Evolutionary conservation across 2,329 filamentous ascomycete species (phyloP).

Genomic region (Ophiocordyceps camponoti-floridani): DNA sequence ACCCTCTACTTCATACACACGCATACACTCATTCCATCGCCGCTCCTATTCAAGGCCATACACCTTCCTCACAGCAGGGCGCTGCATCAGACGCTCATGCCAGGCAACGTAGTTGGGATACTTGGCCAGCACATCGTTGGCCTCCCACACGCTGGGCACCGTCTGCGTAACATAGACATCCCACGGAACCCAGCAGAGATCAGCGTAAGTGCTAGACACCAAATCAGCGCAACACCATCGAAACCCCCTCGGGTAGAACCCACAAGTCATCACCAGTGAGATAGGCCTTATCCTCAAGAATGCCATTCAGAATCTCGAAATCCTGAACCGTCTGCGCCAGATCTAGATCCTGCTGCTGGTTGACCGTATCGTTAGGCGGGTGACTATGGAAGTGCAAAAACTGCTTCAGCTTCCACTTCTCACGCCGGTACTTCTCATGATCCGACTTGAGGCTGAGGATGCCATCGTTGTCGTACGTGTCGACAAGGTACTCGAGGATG

Average conservation of each 20-base stretch:
- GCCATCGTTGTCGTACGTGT: slow-evolving; percentile 10
- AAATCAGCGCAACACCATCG: not conserved
- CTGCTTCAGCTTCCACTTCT: slow-evolving; percentile 15
- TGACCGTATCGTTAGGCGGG: slow-evolving; percentile 4
- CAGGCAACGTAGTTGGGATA: slow-evolving; percentile 17
- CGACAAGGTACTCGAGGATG: slow-evolving; percentile 13
- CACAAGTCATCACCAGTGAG: slow-evolving; percentile 17
- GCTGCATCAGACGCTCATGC: slow-evolving; percentile 13
- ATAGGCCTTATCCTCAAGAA: slow-evolving; percentile 15
- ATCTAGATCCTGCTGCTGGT: slow-evolving; percentile 14
- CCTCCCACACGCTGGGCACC: slow-evolving; percentile 6
- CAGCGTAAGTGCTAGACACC: slow-evolving; percentile 13
- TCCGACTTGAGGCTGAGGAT: slow-evolving; percentile 9
- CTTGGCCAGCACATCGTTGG: slow-evolving; percentile 11
- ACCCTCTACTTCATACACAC: too few relatives aligned
- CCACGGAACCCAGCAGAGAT: slow-evolving; percentile 16
- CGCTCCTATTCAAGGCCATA: slow-evolving; percentile 1
- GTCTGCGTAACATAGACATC: slow-evolving; percentile 4
- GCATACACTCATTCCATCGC: too few relatives aligned
- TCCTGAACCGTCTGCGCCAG: slow-evolving; percentile 12
- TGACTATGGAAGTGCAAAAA: slow-evolving; percentile 16
- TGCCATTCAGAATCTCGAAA: slow-evolving; percentile 12
- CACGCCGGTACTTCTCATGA: slow-evolving; percentile 3
- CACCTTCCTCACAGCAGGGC: slow-evolving; percentile 12
- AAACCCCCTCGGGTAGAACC: too few relatives aligned